Evolutionary conservation across 202 grass and related monocot species (phyloP).

Genomic region (Saccharum hybrid): DNA sequence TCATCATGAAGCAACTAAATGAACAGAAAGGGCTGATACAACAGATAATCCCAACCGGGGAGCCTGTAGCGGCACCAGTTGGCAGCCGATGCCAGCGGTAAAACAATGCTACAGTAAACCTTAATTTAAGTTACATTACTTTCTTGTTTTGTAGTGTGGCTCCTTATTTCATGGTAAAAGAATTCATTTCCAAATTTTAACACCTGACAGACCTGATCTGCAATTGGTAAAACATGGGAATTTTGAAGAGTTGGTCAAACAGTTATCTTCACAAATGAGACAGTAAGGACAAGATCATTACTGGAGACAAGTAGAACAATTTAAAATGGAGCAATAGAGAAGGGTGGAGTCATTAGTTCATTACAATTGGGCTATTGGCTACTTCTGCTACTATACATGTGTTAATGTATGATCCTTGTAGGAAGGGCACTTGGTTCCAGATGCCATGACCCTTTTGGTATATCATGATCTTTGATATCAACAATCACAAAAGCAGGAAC

Average conservation of each 20-base stretch:
- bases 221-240: constrained; percentile 8
- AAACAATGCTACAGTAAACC: constrained; percentile 3
- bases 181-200: constrained; percentile 24
- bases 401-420: constrained; percentile 49
- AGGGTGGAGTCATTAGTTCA: constrained; percentile 25
- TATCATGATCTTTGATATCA: constrained; percentile 56
- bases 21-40: neutral
- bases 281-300: constrained; percentile 7
- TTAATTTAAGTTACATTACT: neutral
- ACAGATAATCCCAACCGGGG: neutral
- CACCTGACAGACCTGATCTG: neutral
- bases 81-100: neutral
- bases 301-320: constrained; percentile 22
- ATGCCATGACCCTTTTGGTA: constrained; percentile 70
- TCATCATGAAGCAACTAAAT: constrained; percentile 30
- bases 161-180: neutral
- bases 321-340: constrained; percentile 2
- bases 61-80: neutral
- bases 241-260: constrained; percentile 31
- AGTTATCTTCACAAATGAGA: constrained; percentile 5
- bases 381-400: constrained; percentile 35
- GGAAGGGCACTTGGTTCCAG: constrained; percentile 85
- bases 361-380: constrained; percentile 25
- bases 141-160: neutral
- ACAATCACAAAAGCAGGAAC: constrained; percentile 64